Conservation (phyloP, 2,329 filamentous ascomycete species). For the Clonostachys chloroleuca region DNA sequence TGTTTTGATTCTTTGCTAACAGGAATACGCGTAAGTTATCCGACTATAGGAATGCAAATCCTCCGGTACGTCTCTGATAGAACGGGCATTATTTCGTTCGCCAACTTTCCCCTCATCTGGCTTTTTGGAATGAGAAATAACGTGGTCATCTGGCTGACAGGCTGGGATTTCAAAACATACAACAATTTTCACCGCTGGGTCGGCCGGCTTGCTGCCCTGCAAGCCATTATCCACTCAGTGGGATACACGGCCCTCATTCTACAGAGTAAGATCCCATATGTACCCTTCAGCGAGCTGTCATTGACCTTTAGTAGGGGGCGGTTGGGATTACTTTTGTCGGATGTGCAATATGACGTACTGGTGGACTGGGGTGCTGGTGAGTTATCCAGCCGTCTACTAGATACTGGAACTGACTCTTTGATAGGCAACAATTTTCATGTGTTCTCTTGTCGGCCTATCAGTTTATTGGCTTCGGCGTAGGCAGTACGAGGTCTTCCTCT, state of each 20-base stretch:
- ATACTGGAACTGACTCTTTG: neutral
- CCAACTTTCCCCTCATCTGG: constrained; percentile 61
- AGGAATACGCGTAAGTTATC: constrained; percentile 19
- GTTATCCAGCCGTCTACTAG: constrained; percentile 3
- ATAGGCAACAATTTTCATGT: constrained; percentile 38
- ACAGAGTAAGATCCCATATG: constrained; percentile 11
- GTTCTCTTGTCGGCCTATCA: constrained; percentile 36
- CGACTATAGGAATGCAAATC: constrained; percentile 20
- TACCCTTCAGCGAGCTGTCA: neutral
- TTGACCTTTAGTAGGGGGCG: constrained; percentile 21
- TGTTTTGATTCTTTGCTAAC: constrained; percentile 1
- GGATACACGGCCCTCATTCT: constrained; percentile 47
- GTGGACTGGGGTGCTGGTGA: constrained; percentile 41
- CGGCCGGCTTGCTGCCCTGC: constrained; percentile 55
- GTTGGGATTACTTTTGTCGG: constrained; percentile 21
- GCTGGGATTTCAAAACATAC: constrained; percentile 64
- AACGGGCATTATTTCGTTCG: constrained; percentile 58
- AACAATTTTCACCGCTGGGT: constrained; percentile 65
- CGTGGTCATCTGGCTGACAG: constrained; percentile 59
- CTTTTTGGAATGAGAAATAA: constrained; percentile 65
- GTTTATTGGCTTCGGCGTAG: constrained; percentile 44
- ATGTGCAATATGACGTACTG: constrained; percentile 42
- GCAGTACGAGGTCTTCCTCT: constrained; percentile 45
- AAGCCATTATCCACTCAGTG: constrained; percentile 59
- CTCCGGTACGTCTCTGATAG: constrained; percentile 57